These are phyloP conservation scores for Aspergillus flavus DNA, from an alignment of 2,329 filamentous ascomycete genomes.

Conservation along the genomic window DNA sequence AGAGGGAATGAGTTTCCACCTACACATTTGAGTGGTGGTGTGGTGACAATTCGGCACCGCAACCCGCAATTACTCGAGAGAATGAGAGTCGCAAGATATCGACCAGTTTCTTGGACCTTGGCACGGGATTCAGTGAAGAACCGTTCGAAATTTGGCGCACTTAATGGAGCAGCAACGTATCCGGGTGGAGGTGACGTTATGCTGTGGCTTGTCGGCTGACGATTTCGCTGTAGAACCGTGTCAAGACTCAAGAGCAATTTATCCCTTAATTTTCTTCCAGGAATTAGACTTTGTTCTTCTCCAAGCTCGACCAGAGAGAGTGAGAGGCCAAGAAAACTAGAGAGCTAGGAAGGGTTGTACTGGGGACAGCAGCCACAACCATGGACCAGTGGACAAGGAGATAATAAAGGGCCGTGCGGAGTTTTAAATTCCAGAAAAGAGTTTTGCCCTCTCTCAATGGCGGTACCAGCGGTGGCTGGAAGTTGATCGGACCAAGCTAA, in stretches of 20 bases:
- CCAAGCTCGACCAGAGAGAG: neutral
- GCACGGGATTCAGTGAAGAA: neutral
- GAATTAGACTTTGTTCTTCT: neutral
- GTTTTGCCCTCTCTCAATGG: neutral
- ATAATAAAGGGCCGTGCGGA: constrained; percentile 1
- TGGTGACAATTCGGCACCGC: constrained; percentile 17
- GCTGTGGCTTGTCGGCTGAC: neutral
- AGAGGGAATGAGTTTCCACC: constrained; percentile 15
- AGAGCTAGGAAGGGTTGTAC: neutral
- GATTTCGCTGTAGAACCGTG: neutral
- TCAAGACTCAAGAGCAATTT: neutral
- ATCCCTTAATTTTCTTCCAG: neutral
- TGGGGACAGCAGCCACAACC: neutral
- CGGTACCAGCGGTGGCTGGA: neutral
- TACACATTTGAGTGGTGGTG: constrained; percentile 24
- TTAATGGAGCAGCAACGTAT: neutral
- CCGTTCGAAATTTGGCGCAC: neutral
- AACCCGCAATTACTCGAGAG: neutral
- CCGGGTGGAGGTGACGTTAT: neutral
- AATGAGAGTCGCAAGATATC: neutral
- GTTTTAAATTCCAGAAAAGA: neutral
- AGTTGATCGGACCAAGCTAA: neutral
- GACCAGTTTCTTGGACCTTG: neutral
- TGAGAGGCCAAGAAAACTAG: neutral
- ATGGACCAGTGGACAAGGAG: neutral